Evolutionary conservation across 805 yeast genomes (phyloP).

Genomic region (Kluyveromyces starmeri): DNA sequence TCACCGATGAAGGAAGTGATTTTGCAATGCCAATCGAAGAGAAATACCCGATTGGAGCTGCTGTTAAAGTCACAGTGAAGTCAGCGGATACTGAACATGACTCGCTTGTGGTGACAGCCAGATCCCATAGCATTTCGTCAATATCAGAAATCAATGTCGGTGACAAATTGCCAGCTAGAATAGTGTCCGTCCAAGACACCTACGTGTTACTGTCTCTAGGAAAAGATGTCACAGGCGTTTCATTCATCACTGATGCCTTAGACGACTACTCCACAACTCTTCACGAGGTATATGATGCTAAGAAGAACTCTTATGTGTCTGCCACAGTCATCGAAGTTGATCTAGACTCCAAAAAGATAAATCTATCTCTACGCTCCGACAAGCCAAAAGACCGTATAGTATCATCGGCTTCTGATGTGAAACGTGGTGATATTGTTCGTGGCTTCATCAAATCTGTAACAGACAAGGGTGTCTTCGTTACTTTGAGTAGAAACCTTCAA

Average conservation of each 20-base stretch:
- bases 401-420: slow-evolving; percentile 41
- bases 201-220: slow-evolving; percentile 64
- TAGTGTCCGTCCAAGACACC: slow-evolving; percentile 48
- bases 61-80: slow-evolving; percentile 49
- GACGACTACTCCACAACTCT: slow-evolving; percentile 53
- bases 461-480: slow-evolving; percentile 68
- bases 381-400: slow-evolving; percentile 44
- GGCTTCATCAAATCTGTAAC: slow-evolving; percentile 76
- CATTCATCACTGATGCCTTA: slow-evolving; percentile 70
- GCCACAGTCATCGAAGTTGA: slow-evolving; percentile 42
- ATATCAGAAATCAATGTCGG: slow-evolving; percentile 46
- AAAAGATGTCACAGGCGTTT: slow-evolving; percentile 42
- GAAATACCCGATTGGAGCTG: slow-evolving; percentile 65
- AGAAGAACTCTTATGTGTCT: slow-evolving; percentile 41
- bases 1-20: slow-evolving; percentile 43
- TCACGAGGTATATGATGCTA: slow-evolving; percentile 37
- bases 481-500: slow-evolving; percentile 58
- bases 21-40: slow-evolving; percentile 41
- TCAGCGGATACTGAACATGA: slow-evolving; percentile 46
- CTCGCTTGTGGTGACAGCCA: slow-evolving; percentile 41
- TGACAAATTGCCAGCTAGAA: slow-evolving; percentile 48
- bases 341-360: slow-evolving; percentile 39
- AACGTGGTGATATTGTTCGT: slow-evolving; percentile 62
- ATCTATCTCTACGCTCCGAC: slow-evolving; percentile 52
- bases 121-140: slow-evolving; percentile 34